These are phyloP conservation scores for Neostapfia colusana DNA, from an alignment of 176 grass and related monocot genomes.

Conservation along the genomic window DNA sequence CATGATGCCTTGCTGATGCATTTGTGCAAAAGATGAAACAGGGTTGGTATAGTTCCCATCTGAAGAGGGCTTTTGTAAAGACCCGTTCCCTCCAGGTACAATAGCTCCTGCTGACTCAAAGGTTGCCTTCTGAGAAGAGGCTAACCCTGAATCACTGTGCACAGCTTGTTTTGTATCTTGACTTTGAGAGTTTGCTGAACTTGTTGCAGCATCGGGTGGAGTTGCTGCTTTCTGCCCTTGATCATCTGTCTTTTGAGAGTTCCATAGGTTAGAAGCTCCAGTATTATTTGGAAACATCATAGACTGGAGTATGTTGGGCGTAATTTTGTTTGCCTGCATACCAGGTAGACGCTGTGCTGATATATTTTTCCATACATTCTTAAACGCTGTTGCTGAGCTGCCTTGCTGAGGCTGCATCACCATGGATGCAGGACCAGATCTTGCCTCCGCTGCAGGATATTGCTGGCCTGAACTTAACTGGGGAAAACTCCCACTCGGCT, in stretches of 20 bases:
- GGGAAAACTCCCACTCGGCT: constrained; percentile 42
- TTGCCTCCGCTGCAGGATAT: constrained; percentile 50
- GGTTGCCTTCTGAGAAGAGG: constrained; percentile 48
- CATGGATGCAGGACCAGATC: constrained; percentile 43
- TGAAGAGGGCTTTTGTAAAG: constrained; percentile 46
- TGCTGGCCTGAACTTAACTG: constrained; percentile 55
- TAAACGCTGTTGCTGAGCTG: constrained; percentile 72
- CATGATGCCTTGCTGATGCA: constrained; percentile 60
- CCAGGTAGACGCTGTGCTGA: constrained; percentile 63
- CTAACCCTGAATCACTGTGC: constrained; percentile 48
- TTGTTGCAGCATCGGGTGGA: constrained; percentile 64
- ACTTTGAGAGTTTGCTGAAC: constrained; percentile 66
- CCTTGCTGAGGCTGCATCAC: constrained; percentile 50
- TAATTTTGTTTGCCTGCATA: constrained; percentile 64
- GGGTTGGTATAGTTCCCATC: constrained; percentile 47
- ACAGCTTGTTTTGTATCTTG: constrained; percentile 58
- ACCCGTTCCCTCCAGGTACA: constrained; percentile 49
- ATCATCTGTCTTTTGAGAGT: constrained; percentile 52
- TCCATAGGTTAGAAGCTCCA: constrained; percentile 57
- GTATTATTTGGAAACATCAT: constrained; percentile 69
- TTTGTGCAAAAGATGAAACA: constrained; percentile 56
- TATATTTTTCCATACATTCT: constrained; percentile 95
- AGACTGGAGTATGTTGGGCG: constrained; percentile 79
- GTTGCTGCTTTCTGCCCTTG: constrained; percentile 60
- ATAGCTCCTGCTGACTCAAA: constrained; percentile 44